Percentiles rank a stretch among this genome's conserved stretches.
Evolutionary conservation across 192 early-diverging fungal species (phyloP).

Genomic region (Rhizoclosmatium globosum): DNA sequence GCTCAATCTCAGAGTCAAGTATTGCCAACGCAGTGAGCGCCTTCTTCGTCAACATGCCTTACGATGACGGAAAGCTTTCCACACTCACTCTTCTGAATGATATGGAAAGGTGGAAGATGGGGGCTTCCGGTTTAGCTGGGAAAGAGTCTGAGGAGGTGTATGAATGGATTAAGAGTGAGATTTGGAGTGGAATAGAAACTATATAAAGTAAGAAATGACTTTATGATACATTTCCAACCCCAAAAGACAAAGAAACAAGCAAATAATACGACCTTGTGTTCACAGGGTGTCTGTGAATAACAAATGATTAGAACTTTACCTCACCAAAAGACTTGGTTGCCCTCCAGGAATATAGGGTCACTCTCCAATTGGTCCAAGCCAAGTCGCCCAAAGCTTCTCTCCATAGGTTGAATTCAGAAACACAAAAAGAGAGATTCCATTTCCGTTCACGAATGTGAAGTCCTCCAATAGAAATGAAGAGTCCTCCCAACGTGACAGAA

Average conservation of each 20-base stretch:
- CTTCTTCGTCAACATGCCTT: conserved; percentile 1
- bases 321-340: too few species aligned
- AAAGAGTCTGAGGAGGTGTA: neutral
- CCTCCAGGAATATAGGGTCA: too few species aligned
- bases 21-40: conserved; percentile 9
- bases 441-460: too few species aligned
- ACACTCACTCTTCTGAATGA: conserved; percentile 18
- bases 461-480: too few species aligned
- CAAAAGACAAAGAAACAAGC: neutral
- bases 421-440: too few species aligned
- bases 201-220: too few species aligned
- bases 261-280: neutral
- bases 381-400: too few species aligned
- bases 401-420: too few species aligned
- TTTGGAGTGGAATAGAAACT: conserved; percentile 20
- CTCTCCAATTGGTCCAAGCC: too few species aligned
- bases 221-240: neutral
- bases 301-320: too few species aligned
- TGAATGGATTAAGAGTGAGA: conserved; percentile 2
- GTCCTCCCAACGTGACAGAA: too few species aligned
- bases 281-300: neutral
- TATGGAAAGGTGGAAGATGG: conserved; percentile 15
- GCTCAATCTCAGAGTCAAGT: neutral
- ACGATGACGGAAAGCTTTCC: conserved; percentile 15
- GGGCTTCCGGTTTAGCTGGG: neutral